These are phyloP conservation scores for Pestalotiopsis sp. DNA, from an alignment of 2,329 filamentous ascomycete species.

Conservation along the genomic window DNA sequence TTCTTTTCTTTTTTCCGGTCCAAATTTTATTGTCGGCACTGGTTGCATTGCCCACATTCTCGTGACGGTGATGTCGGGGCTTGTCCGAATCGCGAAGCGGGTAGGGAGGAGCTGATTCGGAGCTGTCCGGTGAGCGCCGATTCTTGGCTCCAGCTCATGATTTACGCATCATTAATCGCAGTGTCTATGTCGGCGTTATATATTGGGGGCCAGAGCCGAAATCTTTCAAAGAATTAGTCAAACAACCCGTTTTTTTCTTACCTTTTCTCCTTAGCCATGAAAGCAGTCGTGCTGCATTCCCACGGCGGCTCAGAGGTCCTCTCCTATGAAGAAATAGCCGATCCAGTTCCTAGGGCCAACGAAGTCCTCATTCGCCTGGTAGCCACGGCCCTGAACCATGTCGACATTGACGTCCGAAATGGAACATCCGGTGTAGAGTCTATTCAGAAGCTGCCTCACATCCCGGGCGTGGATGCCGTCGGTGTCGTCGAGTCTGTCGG, in stretches of 20 bases:
- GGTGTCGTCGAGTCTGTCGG: constrained; percentile 1
- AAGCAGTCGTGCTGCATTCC: constrained; percentile 1
- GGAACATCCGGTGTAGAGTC: constrained; percentile 5
- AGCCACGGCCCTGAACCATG: constrained; percentile 10
- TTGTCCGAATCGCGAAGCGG: background rate
- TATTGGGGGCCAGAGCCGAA: too few species aligned
- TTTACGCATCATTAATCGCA: background rate
- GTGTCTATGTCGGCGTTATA: background rate
- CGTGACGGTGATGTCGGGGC: background rate
- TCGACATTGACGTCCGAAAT: constrained; percentile 11
- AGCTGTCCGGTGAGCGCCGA: background rate
- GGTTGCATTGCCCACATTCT: too few species aligned
- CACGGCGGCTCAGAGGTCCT: constrained; percentile 1
- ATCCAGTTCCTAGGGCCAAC: background rate
- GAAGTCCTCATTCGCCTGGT: constrained; percentile 2
- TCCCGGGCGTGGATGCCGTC: constrained; percentile 10
- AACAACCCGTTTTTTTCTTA: too few species aligned
- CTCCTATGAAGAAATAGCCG: constrained; percentile 2
- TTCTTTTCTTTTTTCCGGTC: too few species aligned
- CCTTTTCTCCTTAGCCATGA: background rate
- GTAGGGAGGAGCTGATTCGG: background rate
- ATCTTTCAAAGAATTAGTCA: too few species aligned
- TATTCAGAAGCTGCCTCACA: constrained; percentile 1
- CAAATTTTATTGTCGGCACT: too few species aligned
- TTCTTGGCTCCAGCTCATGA: background rate